Percentiles rank a stretch among this genome's conserved stretches.
Conservation (phyloP, 371 early-diverging fungal species). For the Apophysomyces elegans region DNA sequence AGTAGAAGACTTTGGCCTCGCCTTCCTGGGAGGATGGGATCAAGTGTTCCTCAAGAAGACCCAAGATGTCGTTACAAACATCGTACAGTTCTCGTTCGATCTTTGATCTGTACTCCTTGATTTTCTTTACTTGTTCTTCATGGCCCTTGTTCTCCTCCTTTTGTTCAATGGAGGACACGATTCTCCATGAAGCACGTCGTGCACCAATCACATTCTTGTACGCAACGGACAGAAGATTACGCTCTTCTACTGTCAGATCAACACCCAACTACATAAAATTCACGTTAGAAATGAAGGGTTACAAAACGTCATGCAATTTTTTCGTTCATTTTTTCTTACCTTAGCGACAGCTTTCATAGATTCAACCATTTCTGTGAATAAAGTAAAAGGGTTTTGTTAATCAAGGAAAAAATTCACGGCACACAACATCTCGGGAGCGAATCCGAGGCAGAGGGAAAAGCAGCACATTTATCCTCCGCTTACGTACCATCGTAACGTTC, state of each 20-base stretch:
- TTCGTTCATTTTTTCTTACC: slow-evolving; percentile 30
- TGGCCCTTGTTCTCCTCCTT: slow-evolving; percentile 96
- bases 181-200: slow-evolving; percentile 99
- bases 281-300: not conserved
- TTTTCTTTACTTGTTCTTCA: slow-evolving; percentile 81
- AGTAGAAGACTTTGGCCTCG: slow-evolving; percentile 98
- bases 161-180: slow-evolving; percentile 98
- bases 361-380: slow-evolving; percentile 87
- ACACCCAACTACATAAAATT: slow-evolving; percentile 41
- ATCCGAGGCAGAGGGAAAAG: slow-evolving; percentile 14
- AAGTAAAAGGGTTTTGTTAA: not conserved
- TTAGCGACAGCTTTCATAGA: slow-evolving; percentile 89
- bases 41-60: slow-evolving; percentile 88
- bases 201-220: slow-evolving; percentile 99
- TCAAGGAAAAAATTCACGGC: slow-evolving; percentile 4
- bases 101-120: slow-evolving; percentile 88
- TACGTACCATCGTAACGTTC: slow-evolving; percentile 97
- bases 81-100: slow-evolving; percentile 95
- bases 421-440: slow-evolving; percentile 1
- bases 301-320: slow-evolving; percentile 18
- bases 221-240: slow-evolving; percentile 98
- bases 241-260: slow-evolving; percentile 95
- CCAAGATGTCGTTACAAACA: slow-evolving; percentile 95
- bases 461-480: slow-evolving; percentile 12
- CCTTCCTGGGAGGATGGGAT: slow-evolving; percentile 85